These are phyloP conservation scores for Sporisorium graminicola DNA, from an alignment of 1,284 basidiomycete species.

Conservation along the genomic window DNA sequence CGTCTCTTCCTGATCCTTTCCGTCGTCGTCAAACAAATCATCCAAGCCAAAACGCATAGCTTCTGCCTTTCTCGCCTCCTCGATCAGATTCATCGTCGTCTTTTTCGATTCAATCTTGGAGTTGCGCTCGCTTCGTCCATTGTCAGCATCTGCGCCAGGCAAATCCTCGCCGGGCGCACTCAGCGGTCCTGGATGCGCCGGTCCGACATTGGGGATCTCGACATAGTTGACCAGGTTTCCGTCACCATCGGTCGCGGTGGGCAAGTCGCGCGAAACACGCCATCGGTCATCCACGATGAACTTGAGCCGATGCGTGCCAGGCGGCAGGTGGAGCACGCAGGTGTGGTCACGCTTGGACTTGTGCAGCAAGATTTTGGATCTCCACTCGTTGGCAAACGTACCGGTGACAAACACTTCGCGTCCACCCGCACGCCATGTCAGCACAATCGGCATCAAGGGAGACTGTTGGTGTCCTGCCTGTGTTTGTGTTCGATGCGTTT, in stretches of 20 bases:
- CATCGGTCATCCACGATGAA: conserved; percentile 95
- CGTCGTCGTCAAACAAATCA: conserved; percentile 62
- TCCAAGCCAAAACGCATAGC: conserved; percentile 49
- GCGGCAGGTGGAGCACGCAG: conserved; percentile 72
- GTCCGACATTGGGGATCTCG: conserved; percentile 65
- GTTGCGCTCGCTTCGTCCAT: conserved; percentile 38
- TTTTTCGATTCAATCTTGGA: conserved; percentile 54
- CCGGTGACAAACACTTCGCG: conserved; percentile 74
- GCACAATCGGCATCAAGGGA: conserved; percentile 41
- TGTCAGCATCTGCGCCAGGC: conserved; percentile 28
- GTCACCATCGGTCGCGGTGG: conserved; percentile 92
- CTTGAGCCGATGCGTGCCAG: conserved; percentile 94
- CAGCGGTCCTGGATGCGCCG: conserved; percentile 61
- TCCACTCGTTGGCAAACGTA: conserved; percentile 76
- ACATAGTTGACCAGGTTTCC: conserved; percentile 93
- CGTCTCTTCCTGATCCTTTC: conserved; percentile 51
- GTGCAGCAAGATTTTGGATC: conserved; percentile 70
- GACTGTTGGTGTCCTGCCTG: conserved; percentile 17
- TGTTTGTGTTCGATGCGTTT: conserved; percentile 12
- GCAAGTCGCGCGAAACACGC: conserved; percentile 80
- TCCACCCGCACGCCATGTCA: conserved; percentile 64
- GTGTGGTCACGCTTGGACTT: conserved; percentile 60
- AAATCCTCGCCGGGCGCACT: conserved; percentile 64
- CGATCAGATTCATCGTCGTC: conserved; percentile 54
- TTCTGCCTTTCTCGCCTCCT: conserved; percentile 55